Evolutionary conservation across 495 filamentous ascomycete species (phyloP), one percentile per base, ranked within the genome.

Genomic region (Penicillium fimorum): DNA sequence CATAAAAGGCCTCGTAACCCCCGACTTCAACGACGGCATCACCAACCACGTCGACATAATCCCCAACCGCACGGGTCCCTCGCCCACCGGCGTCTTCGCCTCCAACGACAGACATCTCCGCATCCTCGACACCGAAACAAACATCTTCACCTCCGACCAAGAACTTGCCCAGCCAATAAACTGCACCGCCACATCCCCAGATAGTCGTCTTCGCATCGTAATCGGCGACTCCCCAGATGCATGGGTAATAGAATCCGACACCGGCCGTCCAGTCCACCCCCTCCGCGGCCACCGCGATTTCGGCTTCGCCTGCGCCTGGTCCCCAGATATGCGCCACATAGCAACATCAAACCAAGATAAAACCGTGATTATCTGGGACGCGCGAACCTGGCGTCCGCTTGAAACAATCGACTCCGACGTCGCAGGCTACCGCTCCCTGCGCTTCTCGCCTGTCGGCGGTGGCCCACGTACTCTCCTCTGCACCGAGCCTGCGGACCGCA

Each of bases 271-370:
- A 0, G 72, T 87, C 11, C 76, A 81, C 44, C 75, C 73, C 1
- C 79, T 96, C 4, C 70, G 73, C 4, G 86, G 86, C 4, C 93
- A 97, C 65, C 79, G 76, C 22, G 92, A 96, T 67, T 92, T 80
- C 61, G 91, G 87, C 46, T 97, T 97, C 58, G 90, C 92, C 3
- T 93, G 89, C 61, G 92, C 87, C 60, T 97, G 93, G 93, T 86
- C 91, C 5, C 87, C 89, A 20, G 89, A 96, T 70, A 92, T 92
- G 53, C 85, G 85, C 68, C 89, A 89, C 46, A 84, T 96, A 52
- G 93, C 93, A 11, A 96, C 93, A 4, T 91, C 88, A 46, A 93
- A 91, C 58, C 92, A 97, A 68, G 93, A 97, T 76, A 87, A 82
- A 70, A 83, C 82, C 15, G 82, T 93, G 59, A 85, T 87, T 50